Conservation (phyloP, 352 stramenopile species). For the Phytophthora tentaculata region DNA sequence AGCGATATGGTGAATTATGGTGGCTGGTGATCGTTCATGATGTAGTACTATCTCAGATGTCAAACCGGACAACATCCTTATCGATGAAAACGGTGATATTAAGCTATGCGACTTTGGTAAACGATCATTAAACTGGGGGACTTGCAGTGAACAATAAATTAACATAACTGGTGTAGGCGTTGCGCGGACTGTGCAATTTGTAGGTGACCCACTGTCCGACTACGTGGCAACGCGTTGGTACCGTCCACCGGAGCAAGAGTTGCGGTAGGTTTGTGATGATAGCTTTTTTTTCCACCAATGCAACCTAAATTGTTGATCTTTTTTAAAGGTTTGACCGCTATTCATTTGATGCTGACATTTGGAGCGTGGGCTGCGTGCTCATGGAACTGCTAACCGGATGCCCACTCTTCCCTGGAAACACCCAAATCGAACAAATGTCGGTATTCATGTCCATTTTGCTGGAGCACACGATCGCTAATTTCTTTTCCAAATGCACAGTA, state of each 20-base stretch:
- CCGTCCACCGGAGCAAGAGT: constrained; percentile 79
- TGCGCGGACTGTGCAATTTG: constrained; percentile 76
- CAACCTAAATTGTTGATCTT: not conserved
- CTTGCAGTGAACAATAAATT: not conserved
- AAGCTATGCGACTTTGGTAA: constrained; percentile 83
- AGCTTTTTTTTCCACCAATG: not conserved
- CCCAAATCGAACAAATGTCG: constrained; percentile 85
- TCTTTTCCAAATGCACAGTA: constrained; percentile 37
- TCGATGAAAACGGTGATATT: constrained; percentile 74
- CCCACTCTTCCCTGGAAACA: constrained; percentile 77
- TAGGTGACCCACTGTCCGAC: constrained; percentile 77
- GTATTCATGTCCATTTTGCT: constrained; percentile 2
- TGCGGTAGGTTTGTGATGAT: constrained; percentile 45
- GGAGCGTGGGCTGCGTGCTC: constrained; percentile 81
- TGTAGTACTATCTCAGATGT: constrained; percentile 64
- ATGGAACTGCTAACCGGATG: constrained; percentile 79
- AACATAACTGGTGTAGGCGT: constrained; percentile 45
- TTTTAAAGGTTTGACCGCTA: constrained; percentile 69
- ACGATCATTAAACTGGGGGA: not conserved
- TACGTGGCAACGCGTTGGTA: constrained; percentile 88
- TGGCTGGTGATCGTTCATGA: not conserved
- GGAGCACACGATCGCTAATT: not conserved
- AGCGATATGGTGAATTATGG: not conserved
- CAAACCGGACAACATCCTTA: constrained; percentile 85
- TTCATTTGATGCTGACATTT: constrained; percentile 85